Evolutionary conservation across 768 basidiomycete species (phyloP).

Genomic region (Russula brevipes): DNA sequence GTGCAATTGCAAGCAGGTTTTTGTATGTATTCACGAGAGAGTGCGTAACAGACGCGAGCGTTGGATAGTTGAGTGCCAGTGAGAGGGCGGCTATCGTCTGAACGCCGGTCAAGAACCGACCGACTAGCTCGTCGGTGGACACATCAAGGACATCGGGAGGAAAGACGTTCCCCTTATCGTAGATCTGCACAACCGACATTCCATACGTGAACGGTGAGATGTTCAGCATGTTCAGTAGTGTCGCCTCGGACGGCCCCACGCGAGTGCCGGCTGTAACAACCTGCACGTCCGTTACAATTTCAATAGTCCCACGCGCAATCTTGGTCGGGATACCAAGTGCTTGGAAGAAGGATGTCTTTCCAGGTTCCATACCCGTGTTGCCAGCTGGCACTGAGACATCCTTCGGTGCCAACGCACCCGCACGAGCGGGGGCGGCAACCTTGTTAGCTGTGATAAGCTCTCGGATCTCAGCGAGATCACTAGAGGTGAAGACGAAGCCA

Average conservation of each 20-base stretch:
- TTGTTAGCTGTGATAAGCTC: conserved; percentile 94
- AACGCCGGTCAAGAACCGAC: conserved; percentile 88
- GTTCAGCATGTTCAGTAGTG: conserved; percentile 98
- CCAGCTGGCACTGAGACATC: conserved; percentile 90
- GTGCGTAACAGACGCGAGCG: conserved; percentile 89
- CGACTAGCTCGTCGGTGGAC: conserved; percentile 84
- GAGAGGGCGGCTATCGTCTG: conserved; percentile 96
- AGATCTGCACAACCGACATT: conserved; percentile 97
- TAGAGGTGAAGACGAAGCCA: conserved; percentile 94
- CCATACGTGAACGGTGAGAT: conserved; percentile 99
- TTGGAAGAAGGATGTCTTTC: conserved; percentile 99
- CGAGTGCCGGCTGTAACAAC: conserved; percentile 89
- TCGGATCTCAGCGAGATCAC: conserved; percentile 92
- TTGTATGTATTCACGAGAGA: conserved; percentile 99
- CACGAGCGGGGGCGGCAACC: conserved; percentile 97
- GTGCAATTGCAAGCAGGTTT: conserved; percentile 86
- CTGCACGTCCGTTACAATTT: conserved; percentile 96
- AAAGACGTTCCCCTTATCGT: conserved; percentile 90
- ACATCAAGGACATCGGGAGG: conserved; percentile 86
- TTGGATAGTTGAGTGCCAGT: conserved; percentile 93
- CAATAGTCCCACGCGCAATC: conserved; percentile 99
- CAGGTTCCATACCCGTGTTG: conserved; percentile 99
- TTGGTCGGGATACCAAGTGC: conserved; percentile 99
- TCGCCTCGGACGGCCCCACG: conserved; percentile 96
- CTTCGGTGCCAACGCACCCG: conserved; percentile 91